Percentiles rank a stretch among this genome's conserved stretches.
Conservation (phyloP, 805 yeast genomes). For the Komagataella ulmi region DNA sequence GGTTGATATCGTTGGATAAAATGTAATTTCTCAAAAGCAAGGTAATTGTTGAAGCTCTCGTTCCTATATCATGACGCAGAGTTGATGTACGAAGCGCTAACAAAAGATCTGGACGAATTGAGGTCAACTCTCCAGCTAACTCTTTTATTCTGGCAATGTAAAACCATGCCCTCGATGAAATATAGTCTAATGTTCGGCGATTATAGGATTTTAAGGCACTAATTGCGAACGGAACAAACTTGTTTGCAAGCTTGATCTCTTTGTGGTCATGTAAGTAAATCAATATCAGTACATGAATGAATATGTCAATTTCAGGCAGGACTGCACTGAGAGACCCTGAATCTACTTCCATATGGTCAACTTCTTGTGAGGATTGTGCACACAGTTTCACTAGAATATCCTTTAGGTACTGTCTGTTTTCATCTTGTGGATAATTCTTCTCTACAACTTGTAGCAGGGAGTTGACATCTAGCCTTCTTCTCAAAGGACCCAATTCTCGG, state of each 20-base stretch:
- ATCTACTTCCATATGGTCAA: slow-evolving; percentile 14
- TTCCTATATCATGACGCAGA: slow-evolving; percentile 84
- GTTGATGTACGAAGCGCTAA: slow-evolving; percentile 76
- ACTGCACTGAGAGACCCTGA: slow-evolving; percentile 21
- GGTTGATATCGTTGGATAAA: slow-evolving; percentile 65
- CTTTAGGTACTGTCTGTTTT: slow-evolving; percentile 28
- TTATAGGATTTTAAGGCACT: slow-evolving; percentile 50
- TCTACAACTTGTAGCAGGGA: slow-evolving; percentile 43
- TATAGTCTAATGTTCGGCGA: slow-evolving; percentile 72
- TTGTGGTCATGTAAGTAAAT: slow-evolving; percentile 58
- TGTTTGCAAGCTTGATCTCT: slow-evolving; percentile 32
- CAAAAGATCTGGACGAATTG: slow-evolving; percentile 61
- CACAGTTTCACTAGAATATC: slow-evolving; percentile 16
- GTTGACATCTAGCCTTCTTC: slow-evolving; percentile 46
- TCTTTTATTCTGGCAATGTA: slow-evolving; percentile 74
- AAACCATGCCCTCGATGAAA: slow-evolving; percentile 89
- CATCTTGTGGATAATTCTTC: slow-evolving; percentile 36
- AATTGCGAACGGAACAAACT: slow-evolving; percentile 39
- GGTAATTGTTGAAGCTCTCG: slow-evolving; percentile 81
- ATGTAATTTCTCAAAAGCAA: slow-evolving; percentile 72
- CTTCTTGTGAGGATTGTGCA: slow-evolving; percentile 14
- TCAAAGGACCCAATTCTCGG: slow-evolving; percentile 66
- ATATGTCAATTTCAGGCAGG: slow-evolving; percentile 71
- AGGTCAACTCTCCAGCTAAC: slow-evolving; percentile 32
- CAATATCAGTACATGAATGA: slow-evolving; percentile 67